A percentile compares a stretch with the other conserved stretches of the same genome.
Evolutionary conservation across 345 rosid genomes (phyloP).

Genomic region (Citrus sp.): DNA sequence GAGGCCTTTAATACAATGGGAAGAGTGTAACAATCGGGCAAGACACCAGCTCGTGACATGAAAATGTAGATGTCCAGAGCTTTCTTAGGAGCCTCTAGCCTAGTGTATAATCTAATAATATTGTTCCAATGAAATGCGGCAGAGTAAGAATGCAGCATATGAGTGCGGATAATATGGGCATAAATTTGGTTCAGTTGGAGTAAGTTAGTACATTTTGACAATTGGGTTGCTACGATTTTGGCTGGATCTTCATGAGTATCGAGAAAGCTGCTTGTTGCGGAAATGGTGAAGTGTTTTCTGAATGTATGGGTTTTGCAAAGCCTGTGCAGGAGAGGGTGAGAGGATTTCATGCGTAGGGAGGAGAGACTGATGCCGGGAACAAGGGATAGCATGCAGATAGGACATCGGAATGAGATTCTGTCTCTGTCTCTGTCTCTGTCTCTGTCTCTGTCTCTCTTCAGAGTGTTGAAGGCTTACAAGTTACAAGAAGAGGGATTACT

Average conservation of each 20-base stretch:
- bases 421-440: too few relatives aligned
- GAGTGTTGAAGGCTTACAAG: too few relatives aligned
- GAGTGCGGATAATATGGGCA: conserved; percentile 49
- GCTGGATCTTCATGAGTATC: conserved; percentile 26
- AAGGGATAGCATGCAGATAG: too few relatives aligned
- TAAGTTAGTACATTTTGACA: conserved; percentile 43
- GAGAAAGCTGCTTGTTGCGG: conserved; percentile 14
- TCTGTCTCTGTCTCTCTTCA: too few relatives aligned
- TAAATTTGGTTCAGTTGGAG: conserved; percentile 44
- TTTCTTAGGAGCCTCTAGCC: conserved; percentile 48
- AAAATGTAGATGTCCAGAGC: conserved; percentile 39
- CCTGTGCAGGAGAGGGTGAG: not conserved
- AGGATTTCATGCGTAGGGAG: conserved; percentile 1
- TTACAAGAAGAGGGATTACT: too few relatives aligned
- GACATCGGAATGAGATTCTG: too few relatives aligned
- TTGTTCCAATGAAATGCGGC: conserved; percentile 66
- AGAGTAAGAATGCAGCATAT: conserved; percentile 32
- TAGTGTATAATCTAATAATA: conserved; percentile 62
- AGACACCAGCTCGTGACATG: conserved; percentile 54
- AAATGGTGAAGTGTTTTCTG: not conserved
- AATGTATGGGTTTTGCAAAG: not conserved
- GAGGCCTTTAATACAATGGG: conserved; percentile 65
- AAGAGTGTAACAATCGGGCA: conserved; percentile 68
- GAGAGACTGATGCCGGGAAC: not conserved
- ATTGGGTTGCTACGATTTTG: conserved; percentile 29